Evolutionary conservation across 352 stramenopile species (phyloP), one percentile per base, ranked within the genome.

Genomic region (Lagenidium sp.): DNA sequence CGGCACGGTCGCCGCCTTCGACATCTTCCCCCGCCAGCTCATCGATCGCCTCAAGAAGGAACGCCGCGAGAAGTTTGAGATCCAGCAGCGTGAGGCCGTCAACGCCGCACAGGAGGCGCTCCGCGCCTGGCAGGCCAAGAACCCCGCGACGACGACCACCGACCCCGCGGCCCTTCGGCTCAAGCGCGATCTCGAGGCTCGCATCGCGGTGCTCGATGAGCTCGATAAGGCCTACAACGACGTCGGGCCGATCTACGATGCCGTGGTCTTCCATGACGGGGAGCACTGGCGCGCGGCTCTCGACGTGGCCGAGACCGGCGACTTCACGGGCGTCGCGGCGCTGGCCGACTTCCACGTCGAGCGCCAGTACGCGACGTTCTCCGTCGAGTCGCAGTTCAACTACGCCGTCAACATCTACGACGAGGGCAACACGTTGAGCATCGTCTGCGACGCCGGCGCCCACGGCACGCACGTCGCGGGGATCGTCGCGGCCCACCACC

Each of bases 391-490:
- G 36, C 81, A 96, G 55, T 81, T 98, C 36, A 98, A 97, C 58
- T 98, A 96, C 60, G 82, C 70, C 41, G 66, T 98, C 50, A 96
- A 98, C 52, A 80, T 98, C 36, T 98, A 97, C 50, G 81, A 98
- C 34, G 74, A 97, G 1, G 93, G 88, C 39, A 83, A 87, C 25
- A 82, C 92, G 29, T 58, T 97, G 24, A 97, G 74, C 62, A 84
- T 99, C 44, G 92, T 98, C 24, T 82, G 75, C 18, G 92, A 98
- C 53, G 82, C 90, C 0, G 90, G 91, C 13, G 72, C 91, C 0
- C 95, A 99, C 62, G 95, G 94, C 13, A 98, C 93, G 12, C 95
- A 99, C 59, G 94, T 98, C 36, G 93, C 93, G 0, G 86, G 82
- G 4, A 99, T 99, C 62, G 78, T 95, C 3, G 92, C 86, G 0